Evolutionary conservation across 1,139 yeast genomes (phyloP).

Genomic region (Pichia sp.): DNA sequence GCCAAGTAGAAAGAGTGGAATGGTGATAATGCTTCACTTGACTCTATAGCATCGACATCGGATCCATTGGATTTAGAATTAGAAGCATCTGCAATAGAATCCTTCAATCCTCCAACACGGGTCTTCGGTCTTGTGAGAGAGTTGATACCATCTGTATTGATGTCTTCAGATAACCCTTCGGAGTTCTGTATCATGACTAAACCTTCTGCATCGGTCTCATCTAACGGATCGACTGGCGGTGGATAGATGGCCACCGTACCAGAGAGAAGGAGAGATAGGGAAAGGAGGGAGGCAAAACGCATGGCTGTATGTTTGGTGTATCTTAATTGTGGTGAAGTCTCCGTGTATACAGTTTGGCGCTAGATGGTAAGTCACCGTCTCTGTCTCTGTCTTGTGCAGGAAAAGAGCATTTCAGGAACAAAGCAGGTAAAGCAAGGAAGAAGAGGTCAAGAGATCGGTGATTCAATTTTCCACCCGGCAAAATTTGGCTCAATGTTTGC

Average conservation of each 20-base stretch:
- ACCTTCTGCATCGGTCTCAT: neutral
- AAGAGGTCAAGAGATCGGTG: no score
- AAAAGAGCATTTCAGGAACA: no score
- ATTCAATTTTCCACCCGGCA: no score
- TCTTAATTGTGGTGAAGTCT: no score
- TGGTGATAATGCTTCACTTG: constrained; percentile 4
- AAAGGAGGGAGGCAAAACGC: no score
- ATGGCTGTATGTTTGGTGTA: no score
- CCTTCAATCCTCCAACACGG: neutral
- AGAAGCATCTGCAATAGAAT: neutral
- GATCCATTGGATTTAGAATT: neutral
- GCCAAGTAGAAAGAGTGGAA: constrained; percentile 14
- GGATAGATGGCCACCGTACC: neutral
- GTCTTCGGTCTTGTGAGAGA: neutral
- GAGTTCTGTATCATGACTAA: neutral
- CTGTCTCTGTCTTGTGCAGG: no score
- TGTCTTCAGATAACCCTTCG: neutral
- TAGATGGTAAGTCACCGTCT: no score
- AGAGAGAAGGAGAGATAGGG: neutral
- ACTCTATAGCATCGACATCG: neutral
- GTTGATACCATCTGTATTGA: no score
- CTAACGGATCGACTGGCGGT: neutral
- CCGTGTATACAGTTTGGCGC: no score
- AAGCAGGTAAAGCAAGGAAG: no score
- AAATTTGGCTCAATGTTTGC: no score